Evolutionary conservation across 2,329 filamentous ascomycete species (phyloP).

Genomic region (Byssothecium circinans): DNA sequence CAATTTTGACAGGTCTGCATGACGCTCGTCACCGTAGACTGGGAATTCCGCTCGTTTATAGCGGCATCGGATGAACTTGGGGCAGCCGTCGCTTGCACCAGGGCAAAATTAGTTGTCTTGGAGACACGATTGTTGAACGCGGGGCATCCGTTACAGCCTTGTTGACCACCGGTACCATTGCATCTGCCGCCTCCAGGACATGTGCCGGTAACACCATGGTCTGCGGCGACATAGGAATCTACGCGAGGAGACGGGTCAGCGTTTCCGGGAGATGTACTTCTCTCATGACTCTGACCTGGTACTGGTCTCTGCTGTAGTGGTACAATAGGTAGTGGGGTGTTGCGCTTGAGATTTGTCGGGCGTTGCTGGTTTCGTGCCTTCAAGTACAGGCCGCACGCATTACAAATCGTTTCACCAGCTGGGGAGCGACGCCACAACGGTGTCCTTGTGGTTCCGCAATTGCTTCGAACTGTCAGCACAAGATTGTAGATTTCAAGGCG

Average conservation of each 20-base stretch:
- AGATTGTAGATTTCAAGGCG: not conserved
- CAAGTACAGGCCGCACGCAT: constrained; percentile 91
- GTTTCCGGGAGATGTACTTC: constrained; percentile 44
- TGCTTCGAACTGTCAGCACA: constrained; percentile 58
- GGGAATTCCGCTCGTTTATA: constrained; percentile 16
- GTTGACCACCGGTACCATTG: constrained; percentile 93
- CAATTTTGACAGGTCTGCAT: constrained; percentile 97
- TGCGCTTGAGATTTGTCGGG: constrained; percentile 86
- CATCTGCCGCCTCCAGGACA: constrained; percentile 94
- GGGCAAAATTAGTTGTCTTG: constrained; percentile 75
- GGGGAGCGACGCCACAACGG: constrained; percentile 94
- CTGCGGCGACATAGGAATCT: constrained; percentile 75
- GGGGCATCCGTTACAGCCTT: constrained; percentile 92
- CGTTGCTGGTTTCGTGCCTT: constrained; percentile 91
- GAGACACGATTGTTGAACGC: constrained; percentile 96
- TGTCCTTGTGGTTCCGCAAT: constrained; percentile 91
- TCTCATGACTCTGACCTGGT: constrained; percentile 40
- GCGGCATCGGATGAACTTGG: constrained; percentile 16
- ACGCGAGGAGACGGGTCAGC: constrained; percentile 45
- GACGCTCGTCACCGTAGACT: constrained; percentile 49
- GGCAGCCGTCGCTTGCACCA: constrained; percentile 48
- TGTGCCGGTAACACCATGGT: constrained; percentile 76
- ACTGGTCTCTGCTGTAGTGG: constrained; percentile 46
- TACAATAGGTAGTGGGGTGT: constrained; percentile 48
- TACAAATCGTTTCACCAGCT: constrained; percentile 92